Base-by-base conservation (phyloP, 805 yeast species). In the Pichia deserticola region DNA sequence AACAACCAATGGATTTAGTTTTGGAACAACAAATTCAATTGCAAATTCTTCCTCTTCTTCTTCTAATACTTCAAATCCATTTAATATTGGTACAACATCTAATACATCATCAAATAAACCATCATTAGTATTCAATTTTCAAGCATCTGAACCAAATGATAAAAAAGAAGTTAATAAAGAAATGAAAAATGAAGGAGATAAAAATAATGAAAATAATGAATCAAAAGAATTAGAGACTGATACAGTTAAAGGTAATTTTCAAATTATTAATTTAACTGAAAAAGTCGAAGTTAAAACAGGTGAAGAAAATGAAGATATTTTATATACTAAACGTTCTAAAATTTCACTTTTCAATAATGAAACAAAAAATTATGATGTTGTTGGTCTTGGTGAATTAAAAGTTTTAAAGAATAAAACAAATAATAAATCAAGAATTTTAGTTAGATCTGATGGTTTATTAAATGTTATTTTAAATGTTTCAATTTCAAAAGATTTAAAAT, bases 391-490 rank as follows among this genome's bases (percentile, higher is more conserved):
- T 4, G 90, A 84, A 45, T 72, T 89, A 57, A 86, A 88, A 59
- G 72, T 92, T 11, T 70, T 92, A 49, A 79, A 76, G 51, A 75
- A 84, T 58, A 75, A 75, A 46, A 74, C 70, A 2, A 81, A 84
- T 9, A 69, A 72, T 27, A 87, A 87, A 61, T 63, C 82, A 3
- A 79, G 98, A 63, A 68, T 87, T 12, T 69, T 92, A 36, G 76
- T 92, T 25, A 80, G 98, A 60, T 87, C 97, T 0, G 98, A 90
- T 50, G 97, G 96, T 32, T 82, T 89, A 38, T 84, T 85, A 38
- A 78, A 95, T 57, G 82, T 89, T 13, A 65, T 92, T 42, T 67
- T 92, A 52, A 92, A 92, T 63, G 71, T 81, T 12, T 67, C 73
- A n/a, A 65, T 89, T 10, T 70, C 77, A 9, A 75, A 75, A 47